Evolutionary conservation across 2,329 filamentous ascomycete genomes (phyloP), one percentile per base, ranked within the genome.

Genomic region (Lecanoromycetidae sp.): DNA sequence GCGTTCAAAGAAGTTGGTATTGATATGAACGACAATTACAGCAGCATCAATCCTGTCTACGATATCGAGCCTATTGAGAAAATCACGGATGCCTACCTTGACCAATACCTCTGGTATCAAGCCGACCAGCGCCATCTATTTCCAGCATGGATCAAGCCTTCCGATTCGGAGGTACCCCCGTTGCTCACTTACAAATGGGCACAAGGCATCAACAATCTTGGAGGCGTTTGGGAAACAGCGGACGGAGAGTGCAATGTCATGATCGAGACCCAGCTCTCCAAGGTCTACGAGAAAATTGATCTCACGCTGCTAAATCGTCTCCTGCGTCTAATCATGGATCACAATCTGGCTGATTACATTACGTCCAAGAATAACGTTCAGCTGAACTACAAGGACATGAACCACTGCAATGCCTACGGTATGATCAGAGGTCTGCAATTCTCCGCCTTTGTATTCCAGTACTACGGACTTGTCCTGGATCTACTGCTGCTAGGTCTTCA

Each of bases 1-100:
- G 91, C 93, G 1, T 98, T 98, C 76, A 98, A 98, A 68, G 91
- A 98, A 67, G 91, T 98, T 36, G 91, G 90, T 46, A 98, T 98
- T 56, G 91, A 98, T 62, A 98, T 98, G 91, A 98, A 98, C 64
- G 91, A 98, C 69, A 98, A 98, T 61, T 98, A 98, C 69, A 96
- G 81, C 71, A 90, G 87, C 15, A 98, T 98, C 71, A 98, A 98
- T 61, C 93, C 91, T 0, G 91, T 98, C 1, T 98, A 98, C 61
- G 91, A 98, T 56, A 91, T 98, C 51, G 93, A 98, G 66, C 91
- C 91, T 0, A 95, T 98, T 50, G 91, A 98, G 71, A 98, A 98
- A 71, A 98, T 98, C 57, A 98, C 90, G 32, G 91, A 98, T 66
- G 93, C 91, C 2, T 98, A 98, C 58, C 77, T 98, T 40, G 91